These are phyloP conservation scores for Phytophthora chlamydospora DNA, from an alignment of 352 stramenopile genomes.

Conservation along the genomic window DNA sequence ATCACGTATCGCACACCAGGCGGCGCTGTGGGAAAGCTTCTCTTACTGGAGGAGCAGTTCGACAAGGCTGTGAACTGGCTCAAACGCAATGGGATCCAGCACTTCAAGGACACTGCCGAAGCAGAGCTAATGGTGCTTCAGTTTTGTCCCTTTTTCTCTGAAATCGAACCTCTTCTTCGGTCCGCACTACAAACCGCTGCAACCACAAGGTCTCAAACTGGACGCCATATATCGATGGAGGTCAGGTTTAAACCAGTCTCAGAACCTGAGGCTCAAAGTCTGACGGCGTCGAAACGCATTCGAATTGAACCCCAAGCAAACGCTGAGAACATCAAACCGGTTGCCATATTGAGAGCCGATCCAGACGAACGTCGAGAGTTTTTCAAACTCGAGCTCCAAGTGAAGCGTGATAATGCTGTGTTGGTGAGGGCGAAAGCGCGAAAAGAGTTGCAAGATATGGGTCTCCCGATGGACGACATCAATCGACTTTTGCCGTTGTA, in stretches of 20 bases:
- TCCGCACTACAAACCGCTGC: neutral
- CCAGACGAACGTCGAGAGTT: constrained; percentile 39
- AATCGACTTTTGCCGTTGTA: constrained; percentile 46
- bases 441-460: constrained; percentile 48
- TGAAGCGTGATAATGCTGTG: constrained; percentile 45
- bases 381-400: constrained; percentile 48
- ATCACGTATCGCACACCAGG: constrained; percentile 10
- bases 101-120: constrained; percentile 8
- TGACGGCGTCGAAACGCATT: constrained; percentile 6
- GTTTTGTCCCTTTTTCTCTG: constrained; percentile 13
- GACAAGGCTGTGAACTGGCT: constrained; percentile 24
- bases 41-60: constrained; percentile 17
- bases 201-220: neutral
- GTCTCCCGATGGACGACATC: constrained; percentile 35
- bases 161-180: constrained; percentile 1
- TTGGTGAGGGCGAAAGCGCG: constrained; percentile 41
- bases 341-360: constrained; percentile 19
- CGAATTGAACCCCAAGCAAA: neutral
- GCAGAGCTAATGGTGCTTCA: constrained; percentile 7
- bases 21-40: constrained; percentile 9
- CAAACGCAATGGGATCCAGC: neutral
- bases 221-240: neutral
- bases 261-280: neutral
- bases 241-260: constrained; percentile 4
- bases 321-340: neutral